A percentile compares a stretch with the other conserved stretches of the same genome.
Conservation (phyloP, 768 basidiomycete genomes). For the Boletus rufocinnamomeus region DNA sequence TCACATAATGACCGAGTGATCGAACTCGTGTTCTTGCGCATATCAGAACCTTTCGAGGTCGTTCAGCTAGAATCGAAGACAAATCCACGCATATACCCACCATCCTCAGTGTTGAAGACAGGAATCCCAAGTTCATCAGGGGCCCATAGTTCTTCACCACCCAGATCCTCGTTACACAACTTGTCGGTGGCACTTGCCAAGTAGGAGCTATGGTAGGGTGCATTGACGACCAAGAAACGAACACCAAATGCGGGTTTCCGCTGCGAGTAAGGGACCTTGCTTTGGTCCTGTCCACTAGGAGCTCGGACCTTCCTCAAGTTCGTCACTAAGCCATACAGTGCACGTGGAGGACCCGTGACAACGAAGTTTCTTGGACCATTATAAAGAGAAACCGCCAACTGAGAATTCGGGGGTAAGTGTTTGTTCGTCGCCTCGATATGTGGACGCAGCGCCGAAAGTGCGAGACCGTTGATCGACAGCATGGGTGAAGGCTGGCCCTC, state of each 20-base stretch:
- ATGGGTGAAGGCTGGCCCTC: constrained; percentile 94
- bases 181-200: constrained; percentile 73
- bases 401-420: constrained; percentile 75
- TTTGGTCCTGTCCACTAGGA: constrained; percentile 84
- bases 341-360: constrained; percentile 87
- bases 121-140: constrained; percentile 71
- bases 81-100: constrained; percentile 46
- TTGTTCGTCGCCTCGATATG: constrained; percentile 88
- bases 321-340: constrained; percentile 93
- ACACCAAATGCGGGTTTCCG: constrained; percentile 91
- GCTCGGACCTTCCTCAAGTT: constrained; percentile 90
- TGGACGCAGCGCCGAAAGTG: constrained; percentile 70
- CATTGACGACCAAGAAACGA: constrained; percentile 93
- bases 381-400: constrained; percentile 84
- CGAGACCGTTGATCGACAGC: constrained; percentile 86
- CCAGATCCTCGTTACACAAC: constrained; percentile 73
- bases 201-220: constrained; percentile 94
- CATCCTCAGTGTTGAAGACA: constrained; percentile 92
- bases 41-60: constrained; percentile 69
- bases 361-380: constrained; percentile 92
- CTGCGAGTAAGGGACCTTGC: constrained; percentile 92
- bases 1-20: constrained; percentile 88
- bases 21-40: constrained; percentile 67
- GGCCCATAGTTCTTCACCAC: constrained; percentile 77
- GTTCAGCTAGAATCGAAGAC: constrained; percentile 25